A percentile compares a stretch with the other conserved stretches of the same genome.
These are phyloP conservation scores for Geotrichum carabidarum DNA, from an alignment of 1,139 yeast species.

Conservation along the genomic window DNA sequence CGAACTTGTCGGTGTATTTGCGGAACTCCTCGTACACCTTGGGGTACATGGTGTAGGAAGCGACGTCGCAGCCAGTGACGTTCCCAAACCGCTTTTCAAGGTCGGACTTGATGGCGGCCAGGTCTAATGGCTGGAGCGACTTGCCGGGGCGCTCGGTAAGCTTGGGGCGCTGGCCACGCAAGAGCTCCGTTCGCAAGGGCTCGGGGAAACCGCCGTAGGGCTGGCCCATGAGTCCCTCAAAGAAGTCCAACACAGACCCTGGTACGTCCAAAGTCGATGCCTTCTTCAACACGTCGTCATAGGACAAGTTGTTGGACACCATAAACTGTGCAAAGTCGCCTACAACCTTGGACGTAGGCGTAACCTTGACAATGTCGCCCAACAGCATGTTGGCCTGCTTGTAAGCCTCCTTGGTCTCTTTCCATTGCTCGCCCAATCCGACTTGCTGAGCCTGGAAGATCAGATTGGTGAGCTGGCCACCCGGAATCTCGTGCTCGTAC, in stretches of 20 bases:
- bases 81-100: conserved; percentile 48
- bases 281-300: conserved; percentile 79
- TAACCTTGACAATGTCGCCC: conserved; percentile 96
- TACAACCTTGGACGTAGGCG: conserved; percentile 98
- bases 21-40: conserved; percentile 88
- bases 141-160: conserved; percentile 88
- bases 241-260: conserved; percentile 92
- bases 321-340: conserved; percentile 98
- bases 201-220: conserved; percentile 99
- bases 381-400: conserved; percentile 80
- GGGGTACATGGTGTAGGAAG: conserved; percentile 96
- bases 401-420: conserved; percentile 89
- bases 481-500: conserved; percentile 96
- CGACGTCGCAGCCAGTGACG: conserved; percentile 81
- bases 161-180: conserved; percentile 85
- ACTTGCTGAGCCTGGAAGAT: conserved; percentile 98
- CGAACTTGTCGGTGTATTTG: conserved; percentile 68
- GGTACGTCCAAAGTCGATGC: conserved; percentile 96
- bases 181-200: conserved; percentile 86
- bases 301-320: conserved; percentile 86
- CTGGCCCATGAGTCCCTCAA: conserved; percentile 98
- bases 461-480: conserved; percentile 96
- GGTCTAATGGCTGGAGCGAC: conserved; percentile 74
- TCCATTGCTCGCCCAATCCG: conserved; percentile 95
- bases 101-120: conserved; percentile 64